phyloP scores from a whole-genome alignment of 2,329 filamentous ascomycete species.

The Tolypocladium nubicola region DNA sequence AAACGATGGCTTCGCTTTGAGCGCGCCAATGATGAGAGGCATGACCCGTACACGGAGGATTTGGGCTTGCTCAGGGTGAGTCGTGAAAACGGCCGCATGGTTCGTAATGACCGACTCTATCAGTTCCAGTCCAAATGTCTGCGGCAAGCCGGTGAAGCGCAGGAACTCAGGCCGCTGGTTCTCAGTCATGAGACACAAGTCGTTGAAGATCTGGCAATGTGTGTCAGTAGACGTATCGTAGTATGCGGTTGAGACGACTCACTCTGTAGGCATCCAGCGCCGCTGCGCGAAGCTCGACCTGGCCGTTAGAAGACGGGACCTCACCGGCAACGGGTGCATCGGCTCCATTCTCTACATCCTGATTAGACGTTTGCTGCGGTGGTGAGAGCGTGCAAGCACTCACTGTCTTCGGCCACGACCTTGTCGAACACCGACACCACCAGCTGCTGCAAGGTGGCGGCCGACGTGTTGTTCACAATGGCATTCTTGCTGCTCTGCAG shows the following conservation, averaged over 20 bases:
- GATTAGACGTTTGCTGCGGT: neutral
- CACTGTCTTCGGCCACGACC: constrained; percentile 71
- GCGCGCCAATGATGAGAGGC: constrained; percentile 67
- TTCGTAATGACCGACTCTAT: constrained; percentile 86
- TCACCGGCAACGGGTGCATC: constrained; percentile 53
- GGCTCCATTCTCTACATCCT: constrained; percentile 25
- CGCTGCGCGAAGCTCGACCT: constrained; percentile 58
- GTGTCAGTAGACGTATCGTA: neutral
- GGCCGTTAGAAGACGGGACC: constrained; percentile 54
- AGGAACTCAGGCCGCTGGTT: constrained; percentile 76
- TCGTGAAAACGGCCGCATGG: constrained; percentile 68
- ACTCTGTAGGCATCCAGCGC: constrained; percentile 78
- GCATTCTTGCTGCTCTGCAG: constrained; percentile 86
- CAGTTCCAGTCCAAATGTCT: constrained; percentile 79
- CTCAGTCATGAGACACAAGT: constrained; percentile 80
- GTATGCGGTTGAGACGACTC: constrained; percentile 9
- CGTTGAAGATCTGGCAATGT: constrained; percentile 62
- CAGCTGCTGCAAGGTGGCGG: constrained; percentile 91
- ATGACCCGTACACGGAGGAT: constrained; percentile 69
- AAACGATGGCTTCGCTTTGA: constrained; percentile 72
- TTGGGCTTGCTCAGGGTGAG: constrained; percentile 70
- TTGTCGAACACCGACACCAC: constrained; percentile 91
- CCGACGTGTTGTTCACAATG: constrained; percentile 90
- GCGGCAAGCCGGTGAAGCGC: constrained; percentile 64
- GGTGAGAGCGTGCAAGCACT: constrained; percentile 17